Conservation (phyloP, 106 monocot species). For the Vanilla planifolia region DNA sequence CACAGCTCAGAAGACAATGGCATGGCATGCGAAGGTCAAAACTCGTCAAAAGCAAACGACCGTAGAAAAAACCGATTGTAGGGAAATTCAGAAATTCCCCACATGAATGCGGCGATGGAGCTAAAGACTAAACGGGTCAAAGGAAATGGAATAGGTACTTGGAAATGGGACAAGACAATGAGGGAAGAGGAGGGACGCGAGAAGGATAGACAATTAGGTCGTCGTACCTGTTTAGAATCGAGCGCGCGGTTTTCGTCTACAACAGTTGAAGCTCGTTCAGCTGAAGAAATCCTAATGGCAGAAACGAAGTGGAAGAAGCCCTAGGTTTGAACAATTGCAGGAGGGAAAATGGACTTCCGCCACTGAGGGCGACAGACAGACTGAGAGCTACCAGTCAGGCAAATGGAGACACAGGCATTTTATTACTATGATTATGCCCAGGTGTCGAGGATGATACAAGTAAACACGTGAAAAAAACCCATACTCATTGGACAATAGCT, state of each 20-base stretch:
- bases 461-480: too few relatives aligned
- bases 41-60: not conserved
- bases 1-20: not conserved
- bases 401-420: too few relatives aligned
- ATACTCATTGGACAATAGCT: too few relatives aligned
- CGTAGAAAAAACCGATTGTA: too few relatives aligned
- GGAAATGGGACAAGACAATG: not conserved
- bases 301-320: not conserved
- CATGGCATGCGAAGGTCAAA: not conserved
- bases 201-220: not conserved
- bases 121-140: not conserved
- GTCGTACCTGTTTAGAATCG: not conserved
- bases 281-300: not conserved
- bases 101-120: not conserved
- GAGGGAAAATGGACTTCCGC: constrained; percentile 1
- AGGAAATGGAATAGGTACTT: not conserved
- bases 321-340: not conserved
- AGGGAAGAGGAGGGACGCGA: not conserved
- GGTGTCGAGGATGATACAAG: too few relatives aligned
- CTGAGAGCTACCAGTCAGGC: not conserved
- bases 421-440: too few relatives aligned
- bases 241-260: not conserved
- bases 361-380: not conserved
- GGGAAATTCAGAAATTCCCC: too few relatives aligned
- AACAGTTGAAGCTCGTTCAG: not conserved